These are phyloP conservation scores for Chaetomidium leptoderma DNA, from an alignment of 495 filamentous ascomycete species.

Conservation along the genomic window DNA sequence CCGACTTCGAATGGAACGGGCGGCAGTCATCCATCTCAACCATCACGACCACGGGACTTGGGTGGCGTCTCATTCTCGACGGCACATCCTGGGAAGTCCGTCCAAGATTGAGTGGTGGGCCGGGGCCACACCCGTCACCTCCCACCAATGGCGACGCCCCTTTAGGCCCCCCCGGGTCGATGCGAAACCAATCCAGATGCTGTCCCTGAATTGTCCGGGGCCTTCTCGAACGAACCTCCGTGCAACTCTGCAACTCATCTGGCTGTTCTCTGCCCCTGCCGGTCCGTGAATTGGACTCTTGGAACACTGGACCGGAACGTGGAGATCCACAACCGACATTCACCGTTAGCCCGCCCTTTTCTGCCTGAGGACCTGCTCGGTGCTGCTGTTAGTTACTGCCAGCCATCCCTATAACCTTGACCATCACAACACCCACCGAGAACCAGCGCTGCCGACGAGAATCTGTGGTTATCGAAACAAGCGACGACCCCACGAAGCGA, in stretches of 20 bases:
- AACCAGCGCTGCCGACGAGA: not conserved
- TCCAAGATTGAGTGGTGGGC: constrained; percentile 7
- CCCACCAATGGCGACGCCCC: constrained; percentile 20
- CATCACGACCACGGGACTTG: no score
- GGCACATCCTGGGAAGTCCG: constrained; percentile 11
- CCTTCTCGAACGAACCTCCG: not conserved
- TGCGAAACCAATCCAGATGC: constrained; percentile 26
- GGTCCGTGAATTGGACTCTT: not conserved
- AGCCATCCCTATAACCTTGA: not conserved
- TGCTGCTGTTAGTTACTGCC: constrained; percentile 6
- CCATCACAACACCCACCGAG: not conserved
- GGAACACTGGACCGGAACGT: constrained; percentile 1
- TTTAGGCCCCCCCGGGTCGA: not conserved
- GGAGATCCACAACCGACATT: not conserved
- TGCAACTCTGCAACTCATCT: constrained; percentile 17
- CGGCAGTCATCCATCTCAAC: no score
- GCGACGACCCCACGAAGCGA: not conserved
- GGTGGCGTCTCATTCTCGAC: not conserved
- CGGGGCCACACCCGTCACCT: not conserved
- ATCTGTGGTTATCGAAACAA: not conserved
- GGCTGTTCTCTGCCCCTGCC: constrained; percentile 25
- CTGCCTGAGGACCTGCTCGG: constrained; percentile 15
- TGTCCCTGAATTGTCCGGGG: constrained; percentile 32
- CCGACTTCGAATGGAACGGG: no score
- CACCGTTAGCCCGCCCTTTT: constrained; percentile 14